Evolutionary conservation across 768 basidiomycete species (phyloP).

Genomic region (Boletus rufocinnamomeus): DNA sequence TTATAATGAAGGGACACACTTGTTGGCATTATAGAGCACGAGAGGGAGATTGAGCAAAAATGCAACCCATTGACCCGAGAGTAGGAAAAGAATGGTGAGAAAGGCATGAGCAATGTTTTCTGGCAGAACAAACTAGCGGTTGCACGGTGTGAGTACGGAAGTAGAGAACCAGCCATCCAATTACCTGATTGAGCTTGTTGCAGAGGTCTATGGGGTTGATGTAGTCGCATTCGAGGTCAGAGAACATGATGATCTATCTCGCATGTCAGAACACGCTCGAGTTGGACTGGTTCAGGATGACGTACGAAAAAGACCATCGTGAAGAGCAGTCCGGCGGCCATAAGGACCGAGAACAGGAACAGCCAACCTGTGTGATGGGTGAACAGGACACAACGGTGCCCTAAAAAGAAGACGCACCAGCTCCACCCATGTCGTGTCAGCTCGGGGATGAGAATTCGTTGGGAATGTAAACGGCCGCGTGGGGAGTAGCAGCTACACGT

Average conservation of each 20-base stretch:
- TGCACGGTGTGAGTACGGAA: neutral
- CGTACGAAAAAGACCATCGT: slow-evolving; percentile 99
- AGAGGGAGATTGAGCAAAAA: slow-evolving; percentile 90
- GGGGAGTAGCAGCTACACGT: neutral
- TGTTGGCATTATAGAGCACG: slow-evolving; percentile 89
- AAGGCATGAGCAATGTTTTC: slow-evolving; percentile 95
- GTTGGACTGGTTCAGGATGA: slow-evolving; percentile 23
- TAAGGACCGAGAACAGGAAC: slow-evolving; percentile 94
- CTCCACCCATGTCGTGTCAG: slow-evolving; percentile 40
- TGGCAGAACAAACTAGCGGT: slow-evolving; percentile 88
- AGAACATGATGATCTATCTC: slow-evolving; percentile 98
- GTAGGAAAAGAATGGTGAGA: slow-evolving; percentile 87
- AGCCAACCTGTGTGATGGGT: slow-evolving; percentile 73
- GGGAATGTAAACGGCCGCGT: neutral
- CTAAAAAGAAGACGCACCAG: slow-evolving; percentile 37
- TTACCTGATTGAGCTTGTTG: slow-evolving; percentile 97
- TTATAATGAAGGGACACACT: slow-evolving; percentile 53
- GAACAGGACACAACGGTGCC: neutral
- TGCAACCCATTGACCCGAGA: slow-evolving; percentile 94
- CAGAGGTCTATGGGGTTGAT: slow-evolving; percentile 99
- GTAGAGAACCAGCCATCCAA: slow-evolving; percentile 20
- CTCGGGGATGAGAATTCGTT: neutral
- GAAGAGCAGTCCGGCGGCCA: slow-evolving; percentile 93
- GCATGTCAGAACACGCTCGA: neutral
- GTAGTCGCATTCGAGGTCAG: slow-evolving; percentile 98